These are phyloP conservation scores for Lasiodiplodia citricola DNA, from an alignment of 2,329 filamentous ascomycete genomes.

Conservation along the genomic window DNA sequence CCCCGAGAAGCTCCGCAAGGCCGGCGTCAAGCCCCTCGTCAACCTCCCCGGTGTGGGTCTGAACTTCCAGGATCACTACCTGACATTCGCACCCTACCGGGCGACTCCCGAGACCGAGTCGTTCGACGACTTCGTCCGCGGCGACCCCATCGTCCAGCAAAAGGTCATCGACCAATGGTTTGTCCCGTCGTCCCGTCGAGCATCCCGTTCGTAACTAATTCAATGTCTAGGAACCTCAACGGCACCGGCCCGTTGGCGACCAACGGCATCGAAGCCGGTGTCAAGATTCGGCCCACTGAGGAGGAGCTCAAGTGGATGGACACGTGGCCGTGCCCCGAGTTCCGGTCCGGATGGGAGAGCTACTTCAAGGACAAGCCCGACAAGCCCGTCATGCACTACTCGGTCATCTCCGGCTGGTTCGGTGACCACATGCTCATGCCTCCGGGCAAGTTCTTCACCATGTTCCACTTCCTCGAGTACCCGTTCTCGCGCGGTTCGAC, in stretches of 20 bases:
- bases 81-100: slow-evolving; percentile 72
- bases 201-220: neutral
- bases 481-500: slow-evolving; percentile 75
- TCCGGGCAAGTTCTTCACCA: slow-evolving; percentile 79
- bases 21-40: slow-evolving; percentile 71
- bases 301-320: slow-evolving; percentile 72
- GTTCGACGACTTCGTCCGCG: slow-evolving; percentile 80
- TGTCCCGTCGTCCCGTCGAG: neutral
- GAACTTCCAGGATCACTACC: slow-evolving; percentile 70
- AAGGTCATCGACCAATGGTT: slow-evolving; percentile 76
- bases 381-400: slow-evolving; percentile 88
- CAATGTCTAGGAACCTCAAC: slow-evolving; percentile 60
- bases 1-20: slow-evolving; percentile 71
- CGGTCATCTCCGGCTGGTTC: slow-evolving; percentile 65
- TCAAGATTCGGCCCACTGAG: slow-evolving; percentile 75
- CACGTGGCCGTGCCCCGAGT: slow-evolving; percentile 75
- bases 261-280: slow-evolving; percentile 80
- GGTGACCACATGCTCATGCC: slow-evolving; percentile 66
- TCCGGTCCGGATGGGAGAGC: slow-evolving; percentile 75
- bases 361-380: slow-evolving; percentile 87
- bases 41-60: slow-evolving; percentile 75
- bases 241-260: slow-evolving; percentile 79
- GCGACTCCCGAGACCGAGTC: slow-evolving; percentile 77
- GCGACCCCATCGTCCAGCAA: slow-evolving; percentile 75
- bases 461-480: slow-evolving; percentile 83